These are phyloP conservation scores for Gossypium mustelinum DNA, from an alignment of 345 rosid species.

Conservation along the genomic window DNA sequence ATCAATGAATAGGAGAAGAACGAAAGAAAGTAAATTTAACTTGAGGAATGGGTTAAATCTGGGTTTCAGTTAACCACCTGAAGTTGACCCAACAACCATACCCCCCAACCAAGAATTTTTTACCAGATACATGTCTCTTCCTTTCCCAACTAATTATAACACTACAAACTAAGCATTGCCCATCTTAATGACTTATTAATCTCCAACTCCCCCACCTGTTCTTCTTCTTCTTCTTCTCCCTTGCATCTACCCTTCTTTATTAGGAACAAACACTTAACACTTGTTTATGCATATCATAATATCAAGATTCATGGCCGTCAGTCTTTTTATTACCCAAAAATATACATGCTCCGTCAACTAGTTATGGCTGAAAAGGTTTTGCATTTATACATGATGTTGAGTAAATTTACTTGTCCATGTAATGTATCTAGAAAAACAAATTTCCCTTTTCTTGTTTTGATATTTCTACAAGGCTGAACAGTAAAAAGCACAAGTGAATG, in stretches of 20 bases:
- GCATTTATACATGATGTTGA: no score
- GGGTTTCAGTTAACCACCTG: constrained; percentile 41
- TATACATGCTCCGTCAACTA: no score
- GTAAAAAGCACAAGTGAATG: no score
- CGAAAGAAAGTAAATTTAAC: neutral
- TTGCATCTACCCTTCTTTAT: neutral
- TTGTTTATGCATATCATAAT: no score
- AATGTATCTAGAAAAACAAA: no score
- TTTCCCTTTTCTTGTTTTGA: no score
- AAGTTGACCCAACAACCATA: constrained; percentile 45
- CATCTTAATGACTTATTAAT: neutral
- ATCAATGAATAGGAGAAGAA: no score
- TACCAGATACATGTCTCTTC: constrained; percentile 14
- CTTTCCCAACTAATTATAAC: constrained; percentile 21
- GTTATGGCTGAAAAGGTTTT: no score
- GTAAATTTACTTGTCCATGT: no score
- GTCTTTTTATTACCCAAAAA: no score
- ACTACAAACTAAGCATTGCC: constrained; percentile 1
- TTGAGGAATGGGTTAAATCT: constrained; percentile 18
- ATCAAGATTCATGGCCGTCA: no score
- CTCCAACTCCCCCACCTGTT: neutral
- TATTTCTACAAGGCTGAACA: no score
- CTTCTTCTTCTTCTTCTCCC: neutral
- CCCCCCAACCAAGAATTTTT: neutral
- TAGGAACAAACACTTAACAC: neutral